phyloP scores from a whole-genome alignment of 352 stramenopile genomes.

The Phytophthora megakarya region DNA sequence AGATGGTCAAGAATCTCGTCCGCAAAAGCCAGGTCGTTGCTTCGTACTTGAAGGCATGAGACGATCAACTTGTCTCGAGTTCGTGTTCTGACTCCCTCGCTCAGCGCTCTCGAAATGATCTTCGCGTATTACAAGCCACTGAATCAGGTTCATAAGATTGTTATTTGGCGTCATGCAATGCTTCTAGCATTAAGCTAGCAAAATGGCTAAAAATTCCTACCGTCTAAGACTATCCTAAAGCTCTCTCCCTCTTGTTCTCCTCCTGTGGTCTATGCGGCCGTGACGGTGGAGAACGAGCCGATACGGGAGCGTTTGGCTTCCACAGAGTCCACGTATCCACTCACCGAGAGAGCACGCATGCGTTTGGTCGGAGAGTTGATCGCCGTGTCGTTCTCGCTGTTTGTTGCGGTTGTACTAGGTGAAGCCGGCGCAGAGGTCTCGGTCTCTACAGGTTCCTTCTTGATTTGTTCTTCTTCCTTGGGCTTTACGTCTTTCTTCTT shows the following conservation, averaged over 20 bases:
- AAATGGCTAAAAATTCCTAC: constrained; percentile 30
- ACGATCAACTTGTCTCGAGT: constrained; percentile 21
- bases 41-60: constrained; percentile 12
- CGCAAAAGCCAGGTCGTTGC: constrained; percentile 1
- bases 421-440: constrained; percentile 27
- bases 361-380: constrained; percentile 77
- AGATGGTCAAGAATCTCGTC: constrained; percentile 7
- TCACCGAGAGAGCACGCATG: constrained; percentile 75
- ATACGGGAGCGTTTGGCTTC: constrained; percentile 68
- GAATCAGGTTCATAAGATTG: constrained; percentile 31
- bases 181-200: no score
- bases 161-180: constrained; percentile 22
- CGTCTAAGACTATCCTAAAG: constrained; percentile 41
- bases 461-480: constrained; percentile 36
- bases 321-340: constrained; percentile 54
- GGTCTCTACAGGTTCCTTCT: constrained; percentile 35
- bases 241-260: constrained; percentile 12
- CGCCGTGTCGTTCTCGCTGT: constrained; percentile 40
- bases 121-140: no score
- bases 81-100: constrained; percentile 9
- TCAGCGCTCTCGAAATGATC: constrained; percentile 5
- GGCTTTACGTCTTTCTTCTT: constrained; percentile 11
- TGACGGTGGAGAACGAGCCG: constrained; percentile 58
- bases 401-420: constrained; percentile 20
- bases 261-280: constrained; percentile 30